Evolutionary conservation across 2,329 filamentous ascomycete genomes (phyloP), one percentile per base, ranked within the genome.

Genomic region (Neofusicoccum parvum): DNA sequence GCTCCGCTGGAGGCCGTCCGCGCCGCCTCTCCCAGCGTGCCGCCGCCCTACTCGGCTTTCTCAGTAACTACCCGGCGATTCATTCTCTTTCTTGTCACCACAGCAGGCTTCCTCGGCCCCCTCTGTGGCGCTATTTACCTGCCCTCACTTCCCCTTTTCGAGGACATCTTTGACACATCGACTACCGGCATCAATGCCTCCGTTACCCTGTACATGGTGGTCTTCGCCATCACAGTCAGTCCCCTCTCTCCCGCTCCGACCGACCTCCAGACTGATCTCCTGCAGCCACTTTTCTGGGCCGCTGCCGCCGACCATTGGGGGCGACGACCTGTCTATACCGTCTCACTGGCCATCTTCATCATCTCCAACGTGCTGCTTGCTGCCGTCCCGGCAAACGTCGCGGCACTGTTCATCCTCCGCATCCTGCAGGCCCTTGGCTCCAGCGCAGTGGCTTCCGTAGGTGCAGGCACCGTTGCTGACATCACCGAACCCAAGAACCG

Each of bases 51-150:
- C 67, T 77, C 79, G 5, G 79, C 76, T 0, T 78, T 81, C 54
- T 72, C 77, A 0, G 68, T 72, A 10, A 72, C 72, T 45, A 73
- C 76, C 6, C 73, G 74, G 62, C 72, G 72, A 15, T 76, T 81
- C 59, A 77, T 81, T 39, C 71, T 82, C 5, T 68, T 65, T 23
- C 69, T 81, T 27, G 77, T 81, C 53, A 81, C 79, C 2, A 68
- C 74, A 5, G 79, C 78, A 1, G 80, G 79, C 3, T 79, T 80
- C 69, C 76, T 82, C 48, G 80, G 77, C 0, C 80, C 80, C 9
- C 66, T 82, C 17, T 76, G 77, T n/a, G 80, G 79, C 36, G 76
- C 75, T n/a, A 77, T 82, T 37, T 82, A 82, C 69, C 69, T 82
- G 2, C 80, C 80, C 0, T 74, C 76, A 20, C 72, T 82, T 32